A percentile compares a stretch with the other conserved stretches of the same genome.
phyloP scores from a whole-genome alignment of 306 rosid genomes.

The Hippophae tibetana region DNA sequence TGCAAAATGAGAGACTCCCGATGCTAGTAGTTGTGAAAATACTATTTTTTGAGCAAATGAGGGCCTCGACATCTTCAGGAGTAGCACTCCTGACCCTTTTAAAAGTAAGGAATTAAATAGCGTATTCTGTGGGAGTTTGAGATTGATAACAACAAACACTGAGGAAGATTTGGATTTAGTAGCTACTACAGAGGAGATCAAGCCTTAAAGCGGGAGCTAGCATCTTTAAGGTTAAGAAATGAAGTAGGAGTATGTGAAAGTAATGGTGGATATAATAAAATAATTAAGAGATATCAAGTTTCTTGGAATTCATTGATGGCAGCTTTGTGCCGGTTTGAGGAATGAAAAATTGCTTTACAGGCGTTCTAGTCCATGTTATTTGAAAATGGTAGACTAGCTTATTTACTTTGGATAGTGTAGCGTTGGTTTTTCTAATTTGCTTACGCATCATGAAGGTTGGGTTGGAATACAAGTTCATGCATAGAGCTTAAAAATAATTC shows the following conservation, averaged over 20 bases:
- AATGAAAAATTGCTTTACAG: too few species aligned
- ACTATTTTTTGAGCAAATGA: conserved; percentile 84
- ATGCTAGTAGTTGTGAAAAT: conserved; percentile 89
- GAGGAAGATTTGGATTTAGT: conserved; percentile 71
- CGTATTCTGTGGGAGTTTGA: conserved; percentile 71
- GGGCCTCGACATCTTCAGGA: conserved; percentile 71
- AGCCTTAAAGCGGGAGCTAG: conserved; percentile 80
- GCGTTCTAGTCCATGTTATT: too few species aligned
- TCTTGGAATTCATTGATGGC: too few species aligned
- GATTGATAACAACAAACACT: conserved; percentile 68
- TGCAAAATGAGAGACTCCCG: conserved; percentile 95
- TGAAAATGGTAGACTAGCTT: too few species aligned
- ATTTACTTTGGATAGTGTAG: too few species aligned
- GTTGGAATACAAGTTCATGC: too few species aligned
- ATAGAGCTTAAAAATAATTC: too few species aligned
- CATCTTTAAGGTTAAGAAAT: conserved; percentile 59
- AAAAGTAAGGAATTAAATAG: conserved; percentile 60
- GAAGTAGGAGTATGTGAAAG: conserved; percentile 41
- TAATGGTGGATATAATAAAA: conserved; percentile 45
- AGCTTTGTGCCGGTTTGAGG: too few species aligned
- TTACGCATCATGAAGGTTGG: too few species aligned
- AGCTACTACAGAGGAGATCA: conserved; percentile 73
- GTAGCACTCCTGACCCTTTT: conserved; percentile 86
- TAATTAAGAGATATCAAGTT: too few species aligned
- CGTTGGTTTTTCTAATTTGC: too few species aligned